Conservation (phyloP, 768 basidiomycete species). For the Pleurotus djamor region DNA sequence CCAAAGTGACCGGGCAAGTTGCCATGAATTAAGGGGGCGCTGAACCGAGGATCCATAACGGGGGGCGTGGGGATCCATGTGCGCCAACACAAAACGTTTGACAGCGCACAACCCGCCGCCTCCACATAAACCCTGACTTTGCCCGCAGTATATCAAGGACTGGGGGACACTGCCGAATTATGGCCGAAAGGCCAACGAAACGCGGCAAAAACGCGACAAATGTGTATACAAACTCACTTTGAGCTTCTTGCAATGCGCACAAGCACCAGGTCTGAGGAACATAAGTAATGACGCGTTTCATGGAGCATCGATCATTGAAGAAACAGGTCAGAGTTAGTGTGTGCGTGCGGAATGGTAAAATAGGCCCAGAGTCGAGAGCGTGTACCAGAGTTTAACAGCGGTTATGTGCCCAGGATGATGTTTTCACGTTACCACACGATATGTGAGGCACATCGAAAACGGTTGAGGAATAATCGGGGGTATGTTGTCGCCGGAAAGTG, state of each 20-base stretch:
- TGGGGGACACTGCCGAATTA: not conserved
- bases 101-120: too few species aligned
- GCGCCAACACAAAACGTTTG: too few species aligned
- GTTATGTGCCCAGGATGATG: not conserved
- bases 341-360: not conserved
- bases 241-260: slow-evolving; percentile 84
- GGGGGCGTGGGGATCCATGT: too few species aligned
- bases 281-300: not conserved
- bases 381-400: too few species aligned
- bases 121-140: too few species aligned
- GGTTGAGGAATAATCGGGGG: not conserved
- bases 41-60: too few species aligned
- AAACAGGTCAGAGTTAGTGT: not conserved
- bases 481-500: not conserved
- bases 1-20: not conserved
- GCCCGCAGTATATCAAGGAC: too few species aligned
- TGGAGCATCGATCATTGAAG: not conserved
- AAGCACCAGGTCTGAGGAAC: slow-evolving; percentile 67
- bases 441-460: not conserved
- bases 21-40: not conserved
- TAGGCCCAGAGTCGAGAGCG: not conserved
- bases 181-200: slow-evolving; percentile 12
- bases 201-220: slow-evolving; percentile 11
- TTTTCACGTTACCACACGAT: not conserved
- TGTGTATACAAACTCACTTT: slow-evolving; percentile 52